Evolutionary conservation across 352 stramenopile species (phyloP), one percentile per base, ranked within the genome.

Genomic region (Peronospora destructor): DNA sequence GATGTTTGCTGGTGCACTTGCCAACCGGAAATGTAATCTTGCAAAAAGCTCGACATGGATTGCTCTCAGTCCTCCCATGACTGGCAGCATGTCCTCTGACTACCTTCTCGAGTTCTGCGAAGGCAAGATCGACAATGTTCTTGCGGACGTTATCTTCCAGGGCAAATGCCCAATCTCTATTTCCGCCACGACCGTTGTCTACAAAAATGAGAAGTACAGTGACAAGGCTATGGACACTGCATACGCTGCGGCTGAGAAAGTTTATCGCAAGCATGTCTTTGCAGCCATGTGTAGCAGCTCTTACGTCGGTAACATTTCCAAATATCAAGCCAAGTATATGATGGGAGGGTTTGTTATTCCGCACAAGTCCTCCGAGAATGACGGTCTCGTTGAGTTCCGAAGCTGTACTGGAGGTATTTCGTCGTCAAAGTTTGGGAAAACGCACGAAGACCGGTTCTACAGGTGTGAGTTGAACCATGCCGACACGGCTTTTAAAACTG

Each of bases 401-500:
- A 83, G 71, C 47, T 79, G 68, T 25, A 11, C 23, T 4, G 39
- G 39, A 23, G 39, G 39, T 11, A 45, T 80, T 12, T 42, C 56
- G 0, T 12, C 21, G 1, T 48, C 42, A 11, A 55, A 59, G 30
- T 79, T 84, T 36, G 42, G 43, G 5, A 56, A 43, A 41, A 62
- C 41, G 7, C 62, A 59, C 17, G 26, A 36, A 4, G 45, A 58
- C 29, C 35, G 32, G 12, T 72, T 67, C 58, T 84, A 80, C 57
- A 14, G 45, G 10, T 57, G 53, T 5, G 55, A 71, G 19, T 43
- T 80, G 25, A 80, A 84, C 46, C 72, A 84, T 42, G 39, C 52
- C 4, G 72, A 84, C 53, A 74, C 61, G 14, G 58, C 72, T 7
- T 79, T 84, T 45, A 66, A 64, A 23, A 60, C 65, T 14, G 69